Percentiles rank a stretch among this genome's conserved stretches.
phyloP scores from a whole-genome alignment of 2,329 filamentous ascomycete species.

The Verticillium dahliae region DNA sequence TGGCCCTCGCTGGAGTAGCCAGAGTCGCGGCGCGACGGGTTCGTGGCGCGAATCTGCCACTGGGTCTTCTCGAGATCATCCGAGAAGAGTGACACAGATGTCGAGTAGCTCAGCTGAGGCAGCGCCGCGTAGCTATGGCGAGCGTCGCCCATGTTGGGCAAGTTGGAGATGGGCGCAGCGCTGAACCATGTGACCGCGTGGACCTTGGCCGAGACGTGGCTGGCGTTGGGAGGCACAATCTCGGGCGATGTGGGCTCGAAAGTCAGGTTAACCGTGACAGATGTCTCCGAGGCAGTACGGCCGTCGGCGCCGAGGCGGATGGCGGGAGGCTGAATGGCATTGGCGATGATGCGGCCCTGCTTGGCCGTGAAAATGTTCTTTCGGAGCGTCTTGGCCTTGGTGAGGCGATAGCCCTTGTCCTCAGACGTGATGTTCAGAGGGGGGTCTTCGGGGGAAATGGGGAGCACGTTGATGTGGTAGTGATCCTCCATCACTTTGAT shows the following conservation, averaged over 20 bases:
- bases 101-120: slow-evolving; percentile 37
- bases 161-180: slow-evolving; percentile 32
- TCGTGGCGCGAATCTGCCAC: slow-evolving; percentile 33
- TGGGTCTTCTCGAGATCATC: slow-evolving; percentile 21
- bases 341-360: slow-evolving; percentile 40
- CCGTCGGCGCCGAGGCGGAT: slow-evolving; percentile 45
- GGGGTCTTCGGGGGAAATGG: slow-evolving; percentile 39
- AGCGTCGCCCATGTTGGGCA: slow-evolving; percentile 45
- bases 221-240: slow-evolving; percentile 39
- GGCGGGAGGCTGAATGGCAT: slow-evolving; percentile 38
- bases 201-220: slow-evolving; percentile 42
- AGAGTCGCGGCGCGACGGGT: slow-evolving; percentile 39
- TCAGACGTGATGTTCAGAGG: slow-evolving; percentile 41
- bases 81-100: slow-evolving; percentile 25
- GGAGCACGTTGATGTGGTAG: slow-evolving; percentile 45
- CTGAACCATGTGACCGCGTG: slow-evolving; percentile 47
- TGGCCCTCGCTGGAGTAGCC: slow-evolving; percentile 42
- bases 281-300: slow-evolving; percentile 31
- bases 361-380: slow-evolving; percentile 46
- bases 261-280: slow-evolving; percentile 35
- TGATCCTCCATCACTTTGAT: slow-evolving; percentile 32
- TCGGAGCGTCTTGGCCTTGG: slow-evolving; percentile 44
- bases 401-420: slow-evolving; percentile 43
- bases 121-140: slow-evolving; percentile 22
- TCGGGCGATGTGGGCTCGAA: slow-evolving; percentile 39